Base-by-base conservation (phyloP, 2,329 filamentous ascomycete species). In the Grosmannia penicillata region DNA sequence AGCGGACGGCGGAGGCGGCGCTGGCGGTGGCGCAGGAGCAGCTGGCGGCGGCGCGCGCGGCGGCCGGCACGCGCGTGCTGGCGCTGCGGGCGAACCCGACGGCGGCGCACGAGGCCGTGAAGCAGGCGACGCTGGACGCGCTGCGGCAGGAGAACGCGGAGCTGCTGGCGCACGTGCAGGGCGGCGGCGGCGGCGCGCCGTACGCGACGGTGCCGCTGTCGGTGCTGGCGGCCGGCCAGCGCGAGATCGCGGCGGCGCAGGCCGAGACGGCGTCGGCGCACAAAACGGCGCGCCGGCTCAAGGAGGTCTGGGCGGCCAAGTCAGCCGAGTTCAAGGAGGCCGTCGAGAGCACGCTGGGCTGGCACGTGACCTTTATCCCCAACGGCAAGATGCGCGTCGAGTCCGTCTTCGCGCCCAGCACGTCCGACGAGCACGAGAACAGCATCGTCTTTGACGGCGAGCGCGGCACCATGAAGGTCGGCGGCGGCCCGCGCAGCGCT, bases 381-480 rank as follows among this genome's bases (percentile, higher is more conserved):
- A 94, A 94, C 56, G 91, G 91, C 30, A 89, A 93, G 51, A 93
- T 95, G 60, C 79, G 85, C 24, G 84, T 95, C 18, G 93, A 89
- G 39, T 81, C 72, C 43, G 81, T 89, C 47, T 93, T 89, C 53
- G 82, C 82, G 53, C 80, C 86, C 0, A 78, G 73, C 3, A 58
- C 44, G 60, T 74, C 56, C 54, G 75, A 82, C 39, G 77, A 82
- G 52, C 75, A 84, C 54, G 76, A 80, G 56, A 78, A 79, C 48
- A 75, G 70, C 41, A 78, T 81, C 43, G 75, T 94, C 0, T 95
- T 95, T 56, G 86, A 94, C 57, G 86, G 86, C 37, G 86, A 95
- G 61, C 78, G 82, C 41, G 91, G 89, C 8, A 95, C 87, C 1
- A 98, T 98, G 91, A 98, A 98, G 68, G 82, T 98, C 41, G 83